A percentile compares a stretch with the other conserved stretches of the same genome.
Conservation (phyloP, 257 asterid genomes). For the Voacanga thouarsii region DNA sequence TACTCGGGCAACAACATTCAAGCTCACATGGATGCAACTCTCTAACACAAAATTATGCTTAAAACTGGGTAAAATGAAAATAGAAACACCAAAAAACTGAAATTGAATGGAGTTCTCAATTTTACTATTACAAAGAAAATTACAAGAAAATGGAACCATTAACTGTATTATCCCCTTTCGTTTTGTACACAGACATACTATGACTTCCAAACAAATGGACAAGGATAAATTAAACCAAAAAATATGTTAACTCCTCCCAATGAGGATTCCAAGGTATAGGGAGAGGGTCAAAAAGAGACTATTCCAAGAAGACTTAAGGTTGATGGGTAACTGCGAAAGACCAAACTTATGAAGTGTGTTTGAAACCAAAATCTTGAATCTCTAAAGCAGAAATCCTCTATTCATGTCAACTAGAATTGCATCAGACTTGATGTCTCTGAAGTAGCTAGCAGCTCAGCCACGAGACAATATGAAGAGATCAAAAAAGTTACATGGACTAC, state of each 20-base stretch:
- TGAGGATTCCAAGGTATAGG: constrained; percentile 13
- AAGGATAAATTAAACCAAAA: constrained; percentile 15
- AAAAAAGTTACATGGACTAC: background rate
- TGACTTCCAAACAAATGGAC: constrained; percentile 3
- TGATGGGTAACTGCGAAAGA: constrained; percentile 16
- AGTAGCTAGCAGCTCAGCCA: constrained; percentile 7
- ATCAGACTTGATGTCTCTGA: background rate
- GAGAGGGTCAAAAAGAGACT: constrained; percentile 11
- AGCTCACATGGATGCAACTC: background rate
- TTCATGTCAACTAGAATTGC: background rate
- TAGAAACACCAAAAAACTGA: background rate
- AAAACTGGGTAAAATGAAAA: background rate
- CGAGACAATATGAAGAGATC: background rate
- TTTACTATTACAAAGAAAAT: background rate
- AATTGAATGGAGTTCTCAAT: constrained; percentile 4
- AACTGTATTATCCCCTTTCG: background rate
- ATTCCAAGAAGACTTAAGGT: constrained; percentile 20
- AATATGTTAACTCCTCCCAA: constrained; percentile 16
- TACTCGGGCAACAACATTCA: background rate
- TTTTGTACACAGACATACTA: constrained; percentile 16
- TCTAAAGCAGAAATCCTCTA: background rate
- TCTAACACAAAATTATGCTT: background rate
- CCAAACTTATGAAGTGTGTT: background rate
- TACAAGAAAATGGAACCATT: background rate
- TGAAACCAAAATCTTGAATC: background rate